phyloP scores from a whole-genome alignment of 1,284 basidiomycete genomes.

The Fistulinella cinereoalba region DNA sequence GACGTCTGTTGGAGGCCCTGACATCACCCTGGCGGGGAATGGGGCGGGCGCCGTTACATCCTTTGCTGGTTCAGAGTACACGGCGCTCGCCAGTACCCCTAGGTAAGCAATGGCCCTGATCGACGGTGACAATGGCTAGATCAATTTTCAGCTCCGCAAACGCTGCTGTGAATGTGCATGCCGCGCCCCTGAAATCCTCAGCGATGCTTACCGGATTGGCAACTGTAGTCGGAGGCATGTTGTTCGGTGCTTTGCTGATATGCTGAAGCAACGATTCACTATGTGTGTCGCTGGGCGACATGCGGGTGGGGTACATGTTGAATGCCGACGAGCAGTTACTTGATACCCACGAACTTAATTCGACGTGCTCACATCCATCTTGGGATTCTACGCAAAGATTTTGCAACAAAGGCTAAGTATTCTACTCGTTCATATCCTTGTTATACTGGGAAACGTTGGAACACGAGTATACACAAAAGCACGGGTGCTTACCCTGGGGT shows the following conservation, averaged over 20 bases:
- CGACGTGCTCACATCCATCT: no score
- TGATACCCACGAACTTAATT: constrained; percentile 3
- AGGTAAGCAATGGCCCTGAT: constrained; percentile 8
- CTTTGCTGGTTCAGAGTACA: constrained; percentile 39
- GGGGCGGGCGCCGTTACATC: constrained; percentile 37
- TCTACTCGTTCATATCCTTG: constrained; percentile 54
- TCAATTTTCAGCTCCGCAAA: constrained; percentile 11
- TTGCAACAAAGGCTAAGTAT: no score
- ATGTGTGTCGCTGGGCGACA: no score
- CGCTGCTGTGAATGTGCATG: constrained; percentile 7
- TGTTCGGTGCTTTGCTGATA: constrained; percentile 26
- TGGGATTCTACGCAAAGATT: no score
- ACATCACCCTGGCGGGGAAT: constrained; percentile 49
- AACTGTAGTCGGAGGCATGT: constrained; percentile 38
- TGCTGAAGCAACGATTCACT: no score
- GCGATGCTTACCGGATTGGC: constrained; percentile 10
- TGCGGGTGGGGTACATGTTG: neutral
- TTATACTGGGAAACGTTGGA: constrained; percentile 39
- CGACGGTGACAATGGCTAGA: neutral
- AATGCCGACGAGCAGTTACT: constrained; percentile 7
- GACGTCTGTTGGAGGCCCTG: constrained; percentile 49
- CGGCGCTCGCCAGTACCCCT: constrained; percentile 18
- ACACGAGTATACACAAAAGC: neutral
- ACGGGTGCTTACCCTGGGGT: constrained; percentile 53
- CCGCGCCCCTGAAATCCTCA: constrained; percentile 3